Conservation (phyloP, 169 alveolate species). For the Miamiensis avidus region DNA sequence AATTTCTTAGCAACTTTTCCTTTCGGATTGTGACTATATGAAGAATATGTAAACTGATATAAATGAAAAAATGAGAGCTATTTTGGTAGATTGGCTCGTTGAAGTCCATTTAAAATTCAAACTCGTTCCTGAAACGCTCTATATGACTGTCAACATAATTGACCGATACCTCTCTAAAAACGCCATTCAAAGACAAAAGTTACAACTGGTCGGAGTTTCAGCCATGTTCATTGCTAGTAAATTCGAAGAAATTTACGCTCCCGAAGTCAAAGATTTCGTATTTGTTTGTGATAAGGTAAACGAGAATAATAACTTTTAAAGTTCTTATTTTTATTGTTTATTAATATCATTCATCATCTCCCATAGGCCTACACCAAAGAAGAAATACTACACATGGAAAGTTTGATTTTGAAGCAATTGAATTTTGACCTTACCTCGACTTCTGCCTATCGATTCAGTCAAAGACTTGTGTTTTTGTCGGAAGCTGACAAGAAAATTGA, state of each 20-base stretch:
- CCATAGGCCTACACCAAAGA: conserved; percentile 48
- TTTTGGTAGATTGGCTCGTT: conserved; percentile 83
- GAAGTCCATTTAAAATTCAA: conserved; percentile 81
- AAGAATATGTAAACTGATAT: conserved; percentile 58
- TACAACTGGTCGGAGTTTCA: conserved; percentile 77
- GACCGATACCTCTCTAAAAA: conserved; percentile 64
- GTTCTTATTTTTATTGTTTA: neutral
- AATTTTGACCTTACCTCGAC: conserved; percentile 67
- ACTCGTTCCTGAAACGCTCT: conserved; percentile 76
- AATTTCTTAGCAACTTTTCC: neutral
- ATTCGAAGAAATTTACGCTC: conserved; percentile 84
- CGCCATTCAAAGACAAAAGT: conserved; percentile 45
- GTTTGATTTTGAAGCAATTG: conserved; percentile 54
- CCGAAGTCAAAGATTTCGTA: conserved; percentile 72
- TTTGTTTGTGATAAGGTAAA: conserved; percentile 71
- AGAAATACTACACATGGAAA: conserved; percentile 67
- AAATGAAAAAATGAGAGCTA: conserved; percentile 82
- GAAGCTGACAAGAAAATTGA: conserved; percentile 44
- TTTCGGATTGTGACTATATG: neutral
- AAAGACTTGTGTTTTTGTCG: conserved; percentile 57
- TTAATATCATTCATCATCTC: no score
- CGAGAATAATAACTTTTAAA: neutral
- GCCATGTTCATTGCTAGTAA: conserved; percentile 79
- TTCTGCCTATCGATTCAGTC: conserved; percentile 60
- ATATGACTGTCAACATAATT: conserved; percentile 68